phyloP scores from a whole-genome alignment of 208 protist genomes.

The Crithidia bombi region DNA sequence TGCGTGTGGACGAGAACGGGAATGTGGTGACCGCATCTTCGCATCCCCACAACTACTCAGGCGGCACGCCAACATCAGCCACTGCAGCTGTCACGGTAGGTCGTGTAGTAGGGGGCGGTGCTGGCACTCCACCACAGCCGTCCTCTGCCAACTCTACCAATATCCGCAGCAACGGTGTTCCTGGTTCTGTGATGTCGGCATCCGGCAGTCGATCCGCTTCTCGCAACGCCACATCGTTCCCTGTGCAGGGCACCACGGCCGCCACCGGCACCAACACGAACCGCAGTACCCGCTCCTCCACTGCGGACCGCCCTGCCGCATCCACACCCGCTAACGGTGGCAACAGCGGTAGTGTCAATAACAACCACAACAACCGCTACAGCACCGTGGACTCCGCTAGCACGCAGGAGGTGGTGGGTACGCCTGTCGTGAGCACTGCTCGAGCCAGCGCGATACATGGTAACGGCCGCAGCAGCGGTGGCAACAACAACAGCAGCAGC shows the following conservation, averaged over 20 bases:
- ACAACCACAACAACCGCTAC: background rate
- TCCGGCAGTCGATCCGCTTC: background rate
- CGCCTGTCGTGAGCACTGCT: constrained; percentile 10
- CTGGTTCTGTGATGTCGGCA: background rate
- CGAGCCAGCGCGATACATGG: background rate
- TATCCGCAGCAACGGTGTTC: background rate
- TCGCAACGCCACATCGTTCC: background rate
- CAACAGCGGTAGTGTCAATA: constrained; percentile 1
- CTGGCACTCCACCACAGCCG: background rate
- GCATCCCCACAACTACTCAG: background rate
- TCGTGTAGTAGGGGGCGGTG: background rate
- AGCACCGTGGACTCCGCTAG: constrained; percentile 4
- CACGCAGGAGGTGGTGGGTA: constrained; percentile 18
- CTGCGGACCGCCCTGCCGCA: background rate
- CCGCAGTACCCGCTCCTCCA: background rate
- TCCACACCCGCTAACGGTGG: background rate
- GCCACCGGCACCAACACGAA: background rate
- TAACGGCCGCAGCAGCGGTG: constrained; percentile 2
- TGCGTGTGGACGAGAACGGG: background rate
- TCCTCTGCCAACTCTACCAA: background rate
- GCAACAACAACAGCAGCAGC: background rate
- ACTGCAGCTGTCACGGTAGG: constrained; percentile 8
- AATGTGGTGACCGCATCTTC: background rate
- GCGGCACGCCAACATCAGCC: background rate
- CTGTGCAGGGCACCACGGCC: background rate